These are phyloP conservation scores for Hylodesmum podocarpum DNA, from an alignment of 306 rosid species.

Conservation along the genomic window DNA sequence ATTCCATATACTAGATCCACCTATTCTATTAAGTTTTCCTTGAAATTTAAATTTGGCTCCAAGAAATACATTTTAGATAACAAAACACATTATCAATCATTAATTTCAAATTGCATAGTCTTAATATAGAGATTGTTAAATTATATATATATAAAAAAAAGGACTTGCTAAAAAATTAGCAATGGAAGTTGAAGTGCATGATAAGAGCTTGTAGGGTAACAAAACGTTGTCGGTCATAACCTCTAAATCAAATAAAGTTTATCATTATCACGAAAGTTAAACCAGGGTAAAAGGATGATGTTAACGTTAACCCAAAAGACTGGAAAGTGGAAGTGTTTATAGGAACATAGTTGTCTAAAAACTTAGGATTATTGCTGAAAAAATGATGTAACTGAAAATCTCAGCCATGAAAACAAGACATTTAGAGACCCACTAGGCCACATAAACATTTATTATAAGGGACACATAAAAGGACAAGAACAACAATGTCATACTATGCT, in stretches of 20 bases:
- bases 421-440: slow-evolving; percentile 44
- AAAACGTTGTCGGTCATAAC: slow-evolving; percentile 15
- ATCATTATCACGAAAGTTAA: slow-evolving; percentile 28
- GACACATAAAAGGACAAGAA: slow-evolving; percentile 39
- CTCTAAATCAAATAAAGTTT: slow-evolving; percentile 25
- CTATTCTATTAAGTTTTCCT: background rate
- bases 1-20: too few species aligned
- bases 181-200: background rate
- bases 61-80: too few species aligned
- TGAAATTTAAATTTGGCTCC: too few species aligned
- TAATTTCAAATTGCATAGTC: too few species aligned
- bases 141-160: too few species aligned
- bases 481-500: slow-evolving; percentile 66
- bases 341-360: slow-evolving; percentile 39
- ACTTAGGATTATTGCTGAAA: slow-evolving; percentile 45
- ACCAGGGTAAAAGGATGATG: slow-evolving; percentile 12
- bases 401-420: slow-evolving; percentile 54
- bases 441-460: slow-evolving; percentile 35
- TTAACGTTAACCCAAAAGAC: slow-evolving; percentile 21
- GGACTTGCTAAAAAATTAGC: background rate
- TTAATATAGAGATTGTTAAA: too few species aligned
- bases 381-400: slow-evolving; percentile 53
- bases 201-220: background rate
- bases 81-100: too few species aligned
- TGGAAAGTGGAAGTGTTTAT: slow-evolving; percentile 20